Evolutionary conservation across 78 protist genomes (phyloP).

Genomic region (Isochrysis galbana): DNA sequence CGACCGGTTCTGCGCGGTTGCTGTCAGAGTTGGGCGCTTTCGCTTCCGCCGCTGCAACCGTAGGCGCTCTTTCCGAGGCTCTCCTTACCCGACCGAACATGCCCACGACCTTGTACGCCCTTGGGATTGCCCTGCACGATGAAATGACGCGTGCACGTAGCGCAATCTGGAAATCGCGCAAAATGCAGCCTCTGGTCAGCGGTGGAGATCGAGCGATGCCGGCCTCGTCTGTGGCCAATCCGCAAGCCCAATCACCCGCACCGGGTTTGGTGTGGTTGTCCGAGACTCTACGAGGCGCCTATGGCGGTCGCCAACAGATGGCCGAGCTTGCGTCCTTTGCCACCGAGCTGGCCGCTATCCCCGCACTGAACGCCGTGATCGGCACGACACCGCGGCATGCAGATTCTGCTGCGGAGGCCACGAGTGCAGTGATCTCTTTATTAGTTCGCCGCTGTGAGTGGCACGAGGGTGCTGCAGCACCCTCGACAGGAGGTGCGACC

Average conservation of each 20-base stretch:
- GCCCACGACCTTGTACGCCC: neutral
- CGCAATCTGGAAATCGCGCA: too few species aligned
- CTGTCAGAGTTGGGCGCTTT: neutral
- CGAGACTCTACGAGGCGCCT: neutral
- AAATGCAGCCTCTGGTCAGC: too few species aligned
- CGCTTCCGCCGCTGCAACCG: neutral
- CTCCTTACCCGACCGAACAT: neutral
- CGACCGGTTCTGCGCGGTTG: neutral
- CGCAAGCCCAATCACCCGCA: too few species aligned
- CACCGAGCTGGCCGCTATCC: neutral
- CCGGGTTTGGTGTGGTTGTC: neutral
- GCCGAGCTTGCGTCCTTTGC: neutral
- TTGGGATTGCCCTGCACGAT: neutral
- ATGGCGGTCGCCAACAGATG: neutral
- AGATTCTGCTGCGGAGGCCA: neutral
- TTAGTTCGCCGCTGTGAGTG: neutral
- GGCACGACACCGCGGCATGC: neutral
- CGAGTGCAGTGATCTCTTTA: neutral
- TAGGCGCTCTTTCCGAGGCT: neutral
- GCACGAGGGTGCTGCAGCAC: neutral
- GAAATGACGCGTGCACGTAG: too few species aligned
- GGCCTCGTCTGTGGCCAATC: too few species aligned
- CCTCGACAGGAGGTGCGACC: neutral
- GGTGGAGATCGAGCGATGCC: too few species aligned
- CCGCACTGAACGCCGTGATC: neutral